Base-by-base conservation (phyloP, 805 yeast species). In the Jamesozyma lodderae region DNA sequence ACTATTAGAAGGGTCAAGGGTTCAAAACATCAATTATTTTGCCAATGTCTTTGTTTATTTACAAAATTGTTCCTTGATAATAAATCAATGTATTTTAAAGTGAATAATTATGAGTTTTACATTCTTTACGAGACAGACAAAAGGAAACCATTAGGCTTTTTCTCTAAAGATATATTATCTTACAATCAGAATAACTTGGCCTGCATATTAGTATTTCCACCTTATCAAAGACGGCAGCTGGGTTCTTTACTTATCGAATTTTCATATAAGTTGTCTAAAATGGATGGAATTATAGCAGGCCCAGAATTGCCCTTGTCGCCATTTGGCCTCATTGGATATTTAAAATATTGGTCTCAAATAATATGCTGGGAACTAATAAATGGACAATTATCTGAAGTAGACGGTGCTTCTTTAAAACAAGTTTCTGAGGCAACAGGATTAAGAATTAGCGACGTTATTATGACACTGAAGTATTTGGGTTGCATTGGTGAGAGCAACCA, bases 251-350 rank as follows among this genome's bases (percentile, higher is more conserved):
- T 92, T 28, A 84, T 92, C 13, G 85, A 85, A 43, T 83, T 86
- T 47, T 84, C 94, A 27, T 92, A 90, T 53, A 77, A 70, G 22
- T 57, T 88, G 16, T 85, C 95, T 0, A 64, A 74, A 28, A 70
- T 69, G 13, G 83, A 82, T 31, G 76, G 74, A 22, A 48, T 66
- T 16, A 59, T 73, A 2, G 86, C 95, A 42, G 94, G 96, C 0
- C 98, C 98, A 0, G 98, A 92, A 55, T 72, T 77, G 46, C 98
- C 98, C 1, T 63, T 92, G 8, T 82, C 95, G 5, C 79, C 81
- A 0, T 82, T 78, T 59, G 98, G 98, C 0, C 68, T 70, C 37
- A 63, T 74, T 8, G 74, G 88, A 6, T 92, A 87, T 52, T 52
- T 82, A 15, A 63, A 71, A 13, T 88, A 74, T 59, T 92, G 97